Base-by-base conservation (phyloP, 1,284 basidiomycete species). In the Cutaneotrichosporon sp. region DNA sequence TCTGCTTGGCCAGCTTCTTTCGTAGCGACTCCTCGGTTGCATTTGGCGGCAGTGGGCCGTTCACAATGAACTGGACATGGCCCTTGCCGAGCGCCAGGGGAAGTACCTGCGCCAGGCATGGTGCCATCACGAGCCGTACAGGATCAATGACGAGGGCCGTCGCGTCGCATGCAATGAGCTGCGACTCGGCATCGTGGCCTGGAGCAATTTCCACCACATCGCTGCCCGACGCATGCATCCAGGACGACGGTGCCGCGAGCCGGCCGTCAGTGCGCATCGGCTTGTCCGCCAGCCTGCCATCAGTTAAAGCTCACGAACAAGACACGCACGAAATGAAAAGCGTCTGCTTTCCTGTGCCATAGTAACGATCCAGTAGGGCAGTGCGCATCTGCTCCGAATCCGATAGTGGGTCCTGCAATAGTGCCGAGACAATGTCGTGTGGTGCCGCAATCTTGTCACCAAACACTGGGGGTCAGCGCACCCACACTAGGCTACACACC, bases 81-180 rank as follows among this genome's bases (percentile, higher is more conserved):
- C 55, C 55, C 36, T 64, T 60, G 4, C 48, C 34, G 9, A 66
- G 44, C 12, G 63, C 47, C 8, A 49, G 37, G 8, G 60, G 61
- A 3, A 67, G 55, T 48, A 69, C 42, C 12, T 50, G 34, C 21
- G 33, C 35, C 18, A 51, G 40, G 18, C 10, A 34, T 3, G 47
- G 47, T 4, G 40, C 37, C 3, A 14, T 44, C 3, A 41, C 34
- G 3, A 66, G 65, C 4, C 67, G 65, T 42, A 71, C 64, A 15
- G 67, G 74, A 54, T 72, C 70, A 23, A 73, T 55, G n/a, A 75
- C 64, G 22, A 76, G n/a, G 9, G 73, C 46, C 12, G 58, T 46
- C 4, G 67, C 54, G 49, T 76, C 73, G 13, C 46, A 23, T 8
- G 48, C 41, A 17, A 56, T 30, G 4, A 56, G 12, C 12, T 47